phyloP scores from a whole-genome alignment of 2,329 filamentous ascomycete genomes.

The Ophiostoma fasciatum region DNA sequence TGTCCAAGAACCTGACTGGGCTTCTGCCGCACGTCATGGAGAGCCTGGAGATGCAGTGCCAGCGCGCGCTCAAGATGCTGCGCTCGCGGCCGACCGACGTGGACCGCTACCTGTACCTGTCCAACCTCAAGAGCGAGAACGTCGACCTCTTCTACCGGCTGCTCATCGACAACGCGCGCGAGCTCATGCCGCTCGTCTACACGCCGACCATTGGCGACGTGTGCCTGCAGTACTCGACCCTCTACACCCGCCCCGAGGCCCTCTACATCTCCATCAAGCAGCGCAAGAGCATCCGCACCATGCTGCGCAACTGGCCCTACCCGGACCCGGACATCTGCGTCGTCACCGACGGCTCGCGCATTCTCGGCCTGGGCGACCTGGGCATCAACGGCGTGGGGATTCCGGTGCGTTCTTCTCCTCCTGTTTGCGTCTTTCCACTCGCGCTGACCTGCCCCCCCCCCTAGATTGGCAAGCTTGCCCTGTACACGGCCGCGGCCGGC shows the following conservation, averaged over 20 bases:
- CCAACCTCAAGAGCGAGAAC: conserved; percentile 59
- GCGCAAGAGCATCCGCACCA: conserved; percentile 73
- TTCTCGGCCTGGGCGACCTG: conserved; percentile 81
- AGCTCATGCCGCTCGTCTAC: conserved; percentile 74
- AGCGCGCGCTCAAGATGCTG: conserved; percentile 60
- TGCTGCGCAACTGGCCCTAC: conserved; percentile 89
- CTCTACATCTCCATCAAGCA: conserved; percentile 95
- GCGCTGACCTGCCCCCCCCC: conserved; percentile 11
- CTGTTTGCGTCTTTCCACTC: background rate
- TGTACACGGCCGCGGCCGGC: conserved; percentile 91
- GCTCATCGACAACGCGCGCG: conserved; percentile 58
- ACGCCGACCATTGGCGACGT: conserved; percentile 90
- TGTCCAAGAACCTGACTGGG: conserved; percentile 49
- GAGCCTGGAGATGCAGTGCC: conserved; percentile 43
- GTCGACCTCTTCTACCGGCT: conserved; percentile 72
- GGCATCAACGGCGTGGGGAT: conserved; percentile 97
- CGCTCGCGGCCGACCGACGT: conserved; percentile 52
- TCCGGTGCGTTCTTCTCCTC: conserved; percentile 43
- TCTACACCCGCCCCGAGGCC: conserved; percentile 89
- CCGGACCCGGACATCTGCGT: conserved; percentile 86
- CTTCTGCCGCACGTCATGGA: conserved; percentile 51
- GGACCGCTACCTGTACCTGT: conserved; percentile 76
- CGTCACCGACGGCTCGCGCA: conserved; percentile 90
- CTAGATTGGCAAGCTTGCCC: conserved; percentile 76
- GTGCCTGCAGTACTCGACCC: conserved; percentile 87